Percentiles rank a stretch among this genome's conserved stretches.
Conservation (phyloP, 2,329 filamentous ascomycete species). For the Trichoderma gracile region DNA sequence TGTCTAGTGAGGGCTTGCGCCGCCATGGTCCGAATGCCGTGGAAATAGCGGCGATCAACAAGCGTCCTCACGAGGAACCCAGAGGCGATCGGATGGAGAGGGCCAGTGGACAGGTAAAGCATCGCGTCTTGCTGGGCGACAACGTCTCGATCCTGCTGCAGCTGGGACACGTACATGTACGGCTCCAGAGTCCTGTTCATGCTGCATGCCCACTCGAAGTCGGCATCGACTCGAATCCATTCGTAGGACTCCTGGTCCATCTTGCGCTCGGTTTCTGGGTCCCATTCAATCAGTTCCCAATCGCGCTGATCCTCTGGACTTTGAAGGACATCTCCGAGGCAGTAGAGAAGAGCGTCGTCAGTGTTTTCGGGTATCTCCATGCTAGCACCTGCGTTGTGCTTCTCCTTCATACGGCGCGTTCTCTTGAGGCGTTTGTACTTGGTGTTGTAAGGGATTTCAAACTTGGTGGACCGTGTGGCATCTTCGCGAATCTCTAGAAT, state of each 20-base stretch:
- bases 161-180: slow-evolving; percentile 97
- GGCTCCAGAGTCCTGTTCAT: slow-evolving; percentile 80
- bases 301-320: slow-evolving; percentile 75
- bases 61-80: slow-evolving; percentile 87
- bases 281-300: slow-evolving; percentile 89
- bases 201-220: slow-evolving; percentile 95
- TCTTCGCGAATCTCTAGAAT: slow-evolving; percentile 93
- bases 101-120: slow-evolving; percentile 67
- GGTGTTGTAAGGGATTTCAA: slow-evolving; percentile 97
- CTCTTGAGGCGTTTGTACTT: slow-evolving; percentile 98
- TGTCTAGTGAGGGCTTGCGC: slow-evolving; percentile 76
- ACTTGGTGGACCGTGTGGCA: slow-evolving; percentile 69
- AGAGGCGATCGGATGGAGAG: slow-evolving; percentile 77
- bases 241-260: slow-evolving; percentile 98
- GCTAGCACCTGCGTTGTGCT: slow-evolving; percentile 57
- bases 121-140: slow-evolving; percentile 81
- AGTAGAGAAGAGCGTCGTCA: slow-evolving; percentile 85
- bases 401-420: slow-evolving; percentile 78
- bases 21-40: slow-evolving; percentile 86
- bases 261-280: slow-evolving; percentile 78
- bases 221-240: slow-evolving; percentile 96
- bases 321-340: slow-evolving; percentile 86
- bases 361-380: slow-evolving; percentile 63
- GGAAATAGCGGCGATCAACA: slow-evolving; percentile 89
- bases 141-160: slow-evolving; percentile 95